Conservation (phyloP, 192 early-diverging fungal genomes). For the Borealophlyctis nickersoniae region DNA sequence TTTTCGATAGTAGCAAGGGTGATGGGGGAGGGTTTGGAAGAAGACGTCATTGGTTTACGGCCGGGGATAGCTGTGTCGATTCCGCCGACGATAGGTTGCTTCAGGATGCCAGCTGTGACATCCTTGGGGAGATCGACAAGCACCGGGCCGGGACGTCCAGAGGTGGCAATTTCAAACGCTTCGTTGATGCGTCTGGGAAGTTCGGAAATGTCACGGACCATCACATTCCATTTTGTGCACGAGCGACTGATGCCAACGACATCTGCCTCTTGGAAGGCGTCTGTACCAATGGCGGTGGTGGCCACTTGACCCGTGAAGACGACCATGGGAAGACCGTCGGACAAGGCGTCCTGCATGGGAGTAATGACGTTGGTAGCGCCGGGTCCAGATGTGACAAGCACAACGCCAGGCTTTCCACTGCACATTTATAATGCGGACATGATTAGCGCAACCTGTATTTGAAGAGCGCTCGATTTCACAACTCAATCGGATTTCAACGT, state of each 20-base stretch:
- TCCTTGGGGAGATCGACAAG: constrained; percentile 98
- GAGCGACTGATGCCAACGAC: constrained; percentile 91
- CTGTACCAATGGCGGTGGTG: constrained; percentile 84
- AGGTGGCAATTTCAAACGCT: constrained; percentile 95
- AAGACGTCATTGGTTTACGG: constrained; percentile 46
- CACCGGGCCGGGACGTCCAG: constrained; percentile 93
- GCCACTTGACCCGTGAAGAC: constrained; percentile 95
- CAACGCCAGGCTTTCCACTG: constrained; percentile 75
- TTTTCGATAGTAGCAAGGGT: constrained; percentile 59
- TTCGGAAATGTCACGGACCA: constrained; percentile 95
- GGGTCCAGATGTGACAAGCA: constrained; percentile 88
- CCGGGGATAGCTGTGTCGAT: constrained; percentile 68
- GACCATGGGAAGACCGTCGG: constrained; percentile 92
- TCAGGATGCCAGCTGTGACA: constrained; percentile 87
- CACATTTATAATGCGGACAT: too few species aligned
- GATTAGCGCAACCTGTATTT: too few species aligned
- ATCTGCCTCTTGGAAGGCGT: constrained; percentile 99
- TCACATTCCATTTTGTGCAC: constrained; percentile 99
- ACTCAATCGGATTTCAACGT: too few species aligned
- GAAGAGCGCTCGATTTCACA: too few species aligned
- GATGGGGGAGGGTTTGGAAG: constrained; percentile 40
- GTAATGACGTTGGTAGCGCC: constrained; percentile 98
- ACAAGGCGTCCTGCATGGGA: constrained; percentile 94
- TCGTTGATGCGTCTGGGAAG: constrained; percentile 97
- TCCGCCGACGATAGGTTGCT: constrained; percentile 67